Conservation (phyloP, 2,329 filamentous ascomycete genomes). For the Teratosphaeria nubilosa region DNA sequence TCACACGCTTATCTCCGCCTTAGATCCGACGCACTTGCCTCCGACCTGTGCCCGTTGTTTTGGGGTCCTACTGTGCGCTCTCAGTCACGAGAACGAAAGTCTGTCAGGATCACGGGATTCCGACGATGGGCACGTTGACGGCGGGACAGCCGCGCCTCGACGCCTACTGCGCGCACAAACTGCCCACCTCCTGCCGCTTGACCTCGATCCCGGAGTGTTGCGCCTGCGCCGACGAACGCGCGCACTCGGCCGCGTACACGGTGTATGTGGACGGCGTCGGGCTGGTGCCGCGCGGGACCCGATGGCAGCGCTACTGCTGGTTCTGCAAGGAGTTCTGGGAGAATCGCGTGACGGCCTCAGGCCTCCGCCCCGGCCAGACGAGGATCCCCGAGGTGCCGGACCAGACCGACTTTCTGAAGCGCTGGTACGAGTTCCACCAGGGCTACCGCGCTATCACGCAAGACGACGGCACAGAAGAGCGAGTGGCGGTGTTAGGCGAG, state of each 20-base stretch:
- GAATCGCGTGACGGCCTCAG: slow-evolving; percentile 33
- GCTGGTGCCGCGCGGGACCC: slow-evolving; percentile 36
- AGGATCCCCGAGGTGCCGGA: slow-evolving; percentile 38
- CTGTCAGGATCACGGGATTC: not conserved
- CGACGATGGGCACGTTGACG: slow-evolving; percentile 20
- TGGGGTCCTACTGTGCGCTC: not conserved
- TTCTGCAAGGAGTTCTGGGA: slow-evolving; percentile 44
- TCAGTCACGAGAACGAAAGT: not conserved
- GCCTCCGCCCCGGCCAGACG: slow-evolving; percentile 34
- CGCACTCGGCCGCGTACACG: slow-evolving; percentile 34
- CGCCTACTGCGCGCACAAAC: slow-evolving; percentile 20
- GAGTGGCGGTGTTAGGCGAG: slow-evolving; percentile 38
- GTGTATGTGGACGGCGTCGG: slow-evolving; percentile 43
- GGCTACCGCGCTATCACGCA: slow-evolving; percentile 33
- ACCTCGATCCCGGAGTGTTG: slow-evolving; percentile 22
- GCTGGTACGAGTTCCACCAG: slow-evolving; percentile 41
- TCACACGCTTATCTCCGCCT: not conserved
- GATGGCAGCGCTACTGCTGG: slow-evolving; percentile 44
- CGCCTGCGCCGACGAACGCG: slow-evolving; percentile 23
- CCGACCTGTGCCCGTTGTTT: too few species aligned
- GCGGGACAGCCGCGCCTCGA: slow-evolving; percentile 14
- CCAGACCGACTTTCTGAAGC: slow-evolving; percentile 35
- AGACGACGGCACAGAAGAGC: slow-evolving; percentile 35
- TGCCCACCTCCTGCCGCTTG: slow-evolving; percentile 22
- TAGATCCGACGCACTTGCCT: not conserved